Evolutionary conservation across 192 early-diverging fungal genomes (phyloP), one percentile per base, ranked within the genome.

Genomic region (Obelidium mucronatum): DNA sequence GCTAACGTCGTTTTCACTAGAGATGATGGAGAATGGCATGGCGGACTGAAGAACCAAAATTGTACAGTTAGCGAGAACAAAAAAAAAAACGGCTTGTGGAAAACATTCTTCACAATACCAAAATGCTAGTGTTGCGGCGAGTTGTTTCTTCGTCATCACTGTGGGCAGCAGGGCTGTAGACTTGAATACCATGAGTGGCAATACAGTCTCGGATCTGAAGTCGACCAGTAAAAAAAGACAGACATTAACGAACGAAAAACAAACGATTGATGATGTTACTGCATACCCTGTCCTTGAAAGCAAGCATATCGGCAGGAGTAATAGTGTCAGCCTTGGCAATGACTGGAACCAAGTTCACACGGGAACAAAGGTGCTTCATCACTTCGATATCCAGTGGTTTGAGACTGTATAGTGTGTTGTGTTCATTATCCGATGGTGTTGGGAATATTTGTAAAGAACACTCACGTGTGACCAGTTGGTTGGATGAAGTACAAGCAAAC

Each of bases 401-500:
- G 55, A 95, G 81, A 11, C 92, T 93, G 63, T 28, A 31, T 59
- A n/a, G 30, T 72, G 35, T 75, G 28, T 53, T 84, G 37, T 76
- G 39, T 33, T 31, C 48, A 31, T 55, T 39, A 26, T 81, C 35
- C 44, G 35, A 78, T 5, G 34, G 58, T 24, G 31, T 4, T 36
- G 36, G 56, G 30, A 24, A 33, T 53, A 62, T n/a, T 37, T 6
- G 17, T 42, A 48, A 39, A 0, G 54, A 40, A 24, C 8, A 66
- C 79, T 44, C 74, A 91, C 93, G 93, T 98, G 87, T 98, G 96
- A 39, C 97, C 97, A 64, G 96, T 96, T 52, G 97, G 96, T 55
- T 93, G 95, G 83, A 99, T 97, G 82, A 99, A 99, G 86, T 99
- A 99, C 72, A 99, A 83, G 82, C 97, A 99, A 74, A 92, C 95